Evolutionary conservation across 495 filamentous ascomycete species (phyloP), one percentile per base, ranked within the genome.

Genomic region (Aspergillus egyptiacus): DNA sequence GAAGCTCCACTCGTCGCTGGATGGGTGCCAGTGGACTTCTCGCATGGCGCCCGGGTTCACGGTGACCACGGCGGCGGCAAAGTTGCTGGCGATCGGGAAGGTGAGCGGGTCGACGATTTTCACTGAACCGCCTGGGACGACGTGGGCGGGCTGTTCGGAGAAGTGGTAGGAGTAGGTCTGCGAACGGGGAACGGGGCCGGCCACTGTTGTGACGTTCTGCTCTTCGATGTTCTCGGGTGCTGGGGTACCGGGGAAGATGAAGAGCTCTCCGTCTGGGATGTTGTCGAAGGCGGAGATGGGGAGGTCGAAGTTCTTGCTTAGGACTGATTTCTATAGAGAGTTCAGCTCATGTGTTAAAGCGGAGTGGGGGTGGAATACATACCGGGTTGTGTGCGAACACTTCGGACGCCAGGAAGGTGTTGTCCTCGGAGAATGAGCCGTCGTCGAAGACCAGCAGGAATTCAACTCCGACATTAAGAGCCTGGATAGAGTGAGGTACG

Each of bases 11-110:
- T 89, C 85, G 61, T 89, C 85, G n/a, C n/a, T n/a, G n/a, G n/a
- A n/a, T n/a, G 83, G 81, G 53, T 89, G 85, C 86, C 86, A 91
- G 64, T 91, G 86, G 35, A 91, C 77, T 59, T 91, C 86, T 2
- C 86, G 79, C 76, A 91, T 77, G 0, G 80, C 83, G 31, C 84
- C 84, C 0, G 85, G 84, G 32, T 81, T 69, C 15, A 91, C 75
- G 1, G 77, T 82, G 0, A 86, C 81, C 0, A 85, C 58, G 0
- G 83, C 83, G 0, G 79, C 78, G 1, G 79, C 77, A 65, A 86
- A 82, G 54, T 73, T 77, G 22, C 45, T 50, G 3, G 77, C 74
- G 7, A 84, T 66, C 3, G 84, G 84, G 69, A 87, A 87, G 5
- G 71, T 79, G 0, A 63, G 51, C 0, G 82, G 79, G 51, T 87